Evolutionary conservation across 805 yeast genomes (phyloP).

Genomic region (Spathaspora girioi): DNA sequence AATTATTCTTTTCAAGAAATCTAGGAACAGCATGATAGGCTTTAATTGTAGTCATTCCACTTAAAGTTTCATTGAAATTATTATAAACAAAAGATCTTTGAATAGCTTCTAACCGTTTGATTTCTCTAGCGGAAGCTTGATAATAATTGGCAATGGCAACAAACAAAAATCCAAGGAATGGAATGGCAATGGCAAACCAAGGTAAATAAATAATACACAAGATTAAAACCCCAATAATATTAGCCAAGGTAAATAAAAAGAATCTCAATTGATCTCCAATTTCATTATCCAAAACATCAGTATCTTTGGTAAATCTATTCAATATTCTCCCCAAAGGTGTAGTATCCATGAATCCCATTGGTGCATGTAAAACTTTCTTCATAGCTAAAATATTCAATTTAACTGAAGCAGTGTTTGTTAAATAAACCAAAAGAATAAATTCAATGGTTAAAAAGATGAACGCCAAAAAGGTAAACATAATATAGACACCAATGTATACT

Average conservation of each 20-base stretch:
- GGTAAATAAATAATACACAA: slow-evolving; percentile 36
- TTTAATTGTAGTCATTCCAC: slow-evolving; percentile 35
- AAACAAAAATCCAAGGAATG: slow-evolving; percentile 23
- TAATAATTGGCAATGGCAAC: slow-evolving; percentile 29
- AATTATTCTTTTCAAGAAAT: slow-evolving; percentile 24
- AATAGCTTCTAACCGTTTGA: slow-evolving; percentile 36
- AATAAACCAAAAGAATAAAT: slow-evolving; percentile 45
- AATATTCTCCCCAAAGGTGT: slow-evolving; percentile 86
- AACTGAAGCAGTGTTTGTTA: slow-evolving; percentile 52
- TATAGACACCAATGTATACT: slow-evolving; percentile 72
- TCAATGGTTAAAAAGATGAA: slow-evolving; percentile 40
- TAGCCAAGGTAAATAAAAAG: slow-evolving; percentile 50
- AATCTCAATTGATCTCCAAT: slow-evolving; percentile 66
- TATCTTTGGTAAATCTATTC: slow-evolving; percentile 84
- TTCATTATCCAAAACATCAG: slow-evolving; percentile 80
- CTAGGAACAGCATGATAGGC: slow-evolving; percentile 26
- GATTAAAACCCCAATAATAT: slow-evolving; percentile 52
- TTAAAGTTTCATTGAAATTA: slow-evolving; percentile 34
- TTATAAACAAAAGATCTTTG: slow-evolving; percentile 40
- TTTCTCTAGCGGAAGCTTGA: slow-evolving; percentile 36
- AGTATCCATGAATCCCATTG: slow-evolving; percentile 79
- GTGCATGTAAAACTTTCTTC: slow-evolving; percentile 61
- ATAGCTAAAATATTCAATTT: slow-evolving; percentile 62
- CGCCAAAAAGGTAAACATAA: slow-evolving; percentile 53
- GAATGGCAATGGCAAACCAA: slow-evolving; percentile 38